A percentile compares a stretch with the other conserved stretches of the same genome.
Conservation (phyloP, 345 rosid species). For the Gossypium rotundifolium region DNA sequence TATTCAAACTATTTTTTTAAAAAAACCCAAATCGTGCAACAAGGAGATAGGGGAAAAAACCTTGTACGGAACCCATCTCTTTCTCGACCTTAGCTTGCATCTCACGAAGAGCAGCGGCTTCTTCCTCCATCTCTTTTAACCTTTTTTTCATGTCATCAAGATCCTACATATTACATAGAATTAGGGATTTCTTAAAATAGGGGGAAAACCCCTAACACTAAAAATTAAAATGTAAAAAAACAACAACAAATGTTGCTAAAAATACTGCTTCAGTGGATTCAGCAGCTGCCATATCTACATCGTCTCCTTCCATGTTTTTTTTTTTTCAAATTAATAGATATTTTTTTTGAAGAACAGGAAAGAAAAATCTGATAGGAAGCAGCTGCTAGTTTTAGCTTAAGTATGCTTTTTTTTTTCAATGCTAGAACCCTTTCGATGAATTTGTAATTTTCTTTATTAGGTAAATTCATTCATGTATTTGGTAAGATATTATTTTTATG, state of each 20-base stretch:
- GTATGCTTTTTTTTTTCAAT: neutral
- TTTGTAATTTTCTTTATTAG: too few relatives aligned
- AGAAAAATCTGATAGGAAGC: neutral
- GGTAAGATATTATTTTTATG: too few relatives aligned
- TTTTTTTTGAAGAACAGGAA: neutral
- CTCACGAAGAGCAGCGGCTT: conserved; percentile 49
- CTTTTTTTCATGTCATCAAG: conserved; percentile 45
- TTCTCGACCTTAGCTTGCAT: conserved; percentile 55
- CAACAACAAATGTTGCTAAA: neutral
- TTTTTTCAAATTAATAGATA: neutral
- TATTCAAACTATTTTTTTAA: neutral
- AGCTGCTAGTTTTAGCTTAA: neutral
- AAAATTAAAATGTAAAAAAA: neutral
- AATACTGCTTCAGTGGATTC: conserved; percentile 31
- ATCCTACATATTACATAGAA: conserved; percentile 30
- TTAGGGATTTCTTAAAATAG: conserved; percentile 7
- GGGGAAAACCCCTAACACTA: neutral
- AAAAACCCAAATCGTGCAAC: neutral
- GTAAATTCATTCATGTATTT: too few relatives aligned
- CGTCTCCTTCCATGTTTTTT: conserved; percentile 29
- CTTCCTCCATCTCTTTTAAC: conserved; percentile 59
- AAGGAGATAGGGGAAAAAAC: neutral
- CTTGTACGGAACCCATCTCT: conserved; percentile 46
- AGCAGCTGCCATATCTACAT: conserved; percentile 31
- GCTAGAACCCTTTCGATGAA: neutral